Conservation (phyloP, 2,329 filamentous ascomycete species). For the Alternaria conjuncta region DNA sequence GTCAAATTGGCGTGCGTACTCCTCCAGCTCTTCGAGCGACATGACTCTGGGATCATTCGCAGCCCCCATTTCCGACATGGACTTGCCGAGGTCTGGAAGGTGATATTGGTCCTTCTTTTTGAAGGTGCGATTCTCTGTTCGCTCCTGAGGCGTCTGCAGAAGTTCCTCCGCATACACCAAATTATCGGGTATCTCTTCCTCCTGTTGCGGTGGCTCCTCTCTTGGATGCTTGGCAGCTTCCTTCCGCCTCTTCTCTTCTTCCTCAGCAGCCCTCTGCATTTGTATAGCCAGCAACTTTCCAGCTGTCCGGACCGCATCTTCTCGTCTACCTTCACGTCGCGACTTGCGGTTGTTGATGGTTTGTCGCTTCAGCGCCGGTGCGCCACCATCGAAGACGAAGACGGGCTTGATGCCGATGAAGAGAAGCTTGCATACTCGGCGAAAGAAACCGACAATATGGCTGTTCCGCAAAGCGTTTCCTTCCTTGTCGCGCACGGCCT, state of each 20-base stretch:
- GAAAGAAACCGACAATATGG: conserved; percentile 97
- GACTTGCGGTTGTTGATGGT: conserved; percentile 82
- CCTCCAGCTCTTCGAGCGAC: conserved; percentile 91
- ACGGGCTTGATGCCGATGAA: conserved; percentile 97
- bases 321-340: conserved; percentile 83
- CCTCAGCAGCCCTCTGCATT: conserved; percentile 88
- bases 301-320: conserved; percentile 91
- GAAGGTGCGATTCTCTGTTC: conserved; percentile 76
- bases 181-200: conserved; percentile 75
- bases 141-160: conserved; percentile 78
- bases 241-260: conserved; percentile 74
- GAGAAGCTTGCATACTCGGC: conserved; percentile 94
- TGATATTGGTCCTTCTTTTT: conserved; percentile 95
- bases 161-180: conserved; percentile 92
- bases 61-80: conserved; percentile 83
- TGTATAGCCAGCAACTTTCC: conserved; percentile 91
- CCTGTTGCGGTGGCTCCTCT: conserved; percentile 60
- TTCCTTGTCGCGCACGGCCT: conserved; percentile 97
- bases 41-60: conserved; percentile 95
- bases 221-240: conserved; percentile 50
- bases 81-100: conserved; percentile 80
- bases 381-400: conserved; percentile 97
- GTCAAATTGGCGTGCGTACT: conserved; percentile 92
- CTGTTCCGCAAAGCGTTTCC: conserved; percentile 95
- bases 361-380: conserved; percentile 86